Percentiles rank a stretch among this genome's conserved stretches.
These are phyloP conservation scores for Aspergillus brunneoviolaceus DNA, from an alignment of 2,329 filamentous ascomycete species.

Conservation along the genomic window DNA sequence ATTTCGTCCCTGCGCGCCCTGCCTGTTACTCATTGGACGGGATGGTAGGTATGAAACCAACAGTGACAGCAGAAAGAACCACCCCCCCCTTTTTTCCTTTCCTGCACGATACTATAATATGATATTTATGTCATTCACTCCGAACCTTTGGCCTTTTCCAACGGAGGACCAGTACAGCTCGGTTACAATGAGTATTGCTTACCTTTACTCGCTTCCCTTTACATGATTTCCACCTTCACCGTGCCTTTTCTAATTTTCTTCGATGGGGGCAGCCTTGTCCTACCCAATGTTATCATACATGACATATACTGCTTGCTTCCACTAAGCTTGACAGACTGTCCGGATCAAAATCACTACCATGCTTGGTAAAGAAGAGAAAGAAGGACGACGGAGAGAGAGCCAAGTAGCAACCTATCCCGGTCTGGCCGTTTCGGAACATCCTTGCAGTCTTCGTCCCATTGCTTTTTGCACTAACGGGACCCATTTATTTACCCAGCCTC, in stretches of 20 bases:
- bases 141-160: not conserved
- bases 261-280: not conserved
- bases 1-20: constrained; percentile 2
- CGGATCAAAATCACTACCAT: not conserved
- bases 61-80: not conserved
- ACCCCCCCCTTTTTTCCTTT: not conserved
- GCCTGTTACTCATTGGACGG: not conserved
- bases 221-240: not conserved
- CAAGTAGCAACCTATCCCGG: not conserved
- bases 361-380: not conserved
- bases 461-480: constrained; percentile 15
- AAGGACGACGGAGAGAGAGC: not conserved
- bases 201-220: not conserved
- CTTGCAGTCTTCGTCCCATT: constrained; percentile 16
- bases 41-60: not conserved
- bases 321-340: not conserved
- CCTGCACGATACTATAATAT: not conserved
- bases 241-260: not conserved
- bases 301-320: not conserved
- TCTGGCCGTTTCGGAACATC: constrained; percentile 10
- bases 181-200: not conserved
- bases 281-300: not conserved
- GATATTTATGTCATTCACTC: not conserved
- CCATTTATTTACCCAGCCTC: constrained; percentile 21
- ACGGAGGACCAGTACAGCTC: not conserved